Base-by-base conservation (phyloP, 192 early-diverging fungal species). In the Backusella luteola region DNA sequence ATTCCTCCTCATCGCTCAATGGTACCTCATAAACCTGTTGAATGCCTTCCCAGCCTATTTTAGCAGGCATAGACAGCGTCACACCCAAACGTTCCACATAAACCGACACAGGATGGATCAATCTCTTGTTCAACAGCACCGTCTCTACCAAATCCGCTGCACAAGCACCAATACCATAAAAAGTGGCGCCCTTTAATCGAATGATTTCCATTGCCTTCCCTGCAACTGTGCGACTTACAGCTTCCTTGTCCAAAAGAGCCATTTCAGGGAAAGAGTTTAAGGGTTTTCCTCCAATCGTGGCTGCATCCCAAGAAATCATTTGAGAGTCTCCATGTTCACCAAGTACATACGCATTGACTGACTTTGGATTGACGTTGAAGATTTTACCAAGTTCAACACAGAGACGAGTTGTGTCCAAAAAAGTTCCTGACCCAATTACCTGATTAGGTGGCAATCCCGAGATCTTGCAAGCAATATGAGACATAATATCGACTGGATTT, bases 301-400 rank as follows among this genome's bases (percentile, higher is more conserved):
- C 88, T 17, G 87, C 71, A 42, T 85, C 84, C 90, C 90, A 91
- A 29, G 85, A 84, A 1, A 88, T 86, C 34, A 91, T 88, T 83
- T 91, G 89, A 49, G 85, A 86, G 71, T 91, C 89, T 44, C 90
- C 90, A 49, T 91, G 90, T 78, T 91, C 90, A 52, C 90, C 90
- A 21, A 90, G 76, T 78, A 90, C 87, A 68, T 89, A 89, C 3
- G 89, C 89, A 78, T 91, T 87, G 49, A 91, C 84, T 0, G 90
- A 87, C 8, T 85, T 84, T 46, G 87, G 80, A 34, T 85, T 82
- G 14, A 91, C 85, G 11, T 69, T 17, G 15, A 69, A 23, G 34
- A 81, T 86, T 4, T 84, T 73, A 0, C 86, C 81, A 29, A 91
- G 76, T 36, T 69, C 69, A 49, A 77, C 79, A 59, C 89, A 81